Evolutionary conservation across 768 basidiomycete genomes (phyloP).

Genomic region (Rhodotorula babjevae): DNA sequence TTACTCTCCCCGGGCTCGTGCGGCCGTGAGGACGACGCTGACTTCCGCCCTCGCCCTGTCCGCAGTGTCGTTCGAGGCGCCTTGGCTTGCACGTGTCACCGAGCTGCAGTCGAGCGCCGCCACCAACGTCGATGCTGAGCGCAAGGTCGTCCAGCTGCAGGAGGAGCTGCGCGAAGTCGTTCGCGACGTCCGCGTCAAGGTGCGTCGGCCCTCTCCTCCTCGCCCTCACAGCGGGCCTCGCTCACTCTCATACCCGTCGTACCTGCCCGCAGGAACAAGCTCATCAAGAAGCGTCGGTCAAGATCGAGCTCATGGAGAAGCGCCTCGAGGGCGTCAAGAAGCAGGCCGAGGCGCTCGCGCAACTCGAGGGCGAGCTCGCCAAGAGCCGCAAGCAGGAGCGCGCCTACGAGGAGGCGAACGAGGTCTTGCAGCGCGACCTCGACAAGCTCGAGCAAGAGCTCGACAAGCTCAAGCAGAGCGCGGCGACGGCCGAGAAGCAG

Average conservation of each 20-base stretch:
- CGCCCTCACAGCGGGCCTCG: too few relatives aligned
- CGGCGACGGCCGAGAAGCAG: slow-evolving; percentile 62
- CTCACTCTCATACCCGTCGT: neutral
- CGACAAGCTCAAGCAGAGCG: slow-evolving; percentile 66
- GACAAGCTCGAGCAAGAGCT: slow-evolving; percentile 84
- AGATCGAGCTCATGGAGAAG: slow-evolving; percentile 91
- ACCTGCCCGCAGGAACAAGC: slow-evolving; percentile 65
- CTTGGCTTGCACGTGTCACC: slow-evolving; percentile 77
- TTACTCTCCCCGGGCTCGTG: neutral
- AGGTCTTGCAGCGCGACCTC: slow-evolving; percentile 81
- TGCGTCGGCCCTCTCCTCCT: slow-evolving; percentile 28
- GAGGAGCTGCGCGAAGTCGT: slow-evolving; percentile 86
- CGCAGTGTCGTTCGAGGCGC: slow-evolving; percentile 57
- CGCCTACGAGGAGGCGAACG: slow-evolving; percentile 87
- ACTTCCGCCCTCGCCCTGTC: neutral
- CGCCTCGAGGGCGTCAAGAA: slow-evolving; percentile 86
- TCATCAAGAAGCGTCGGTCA: slow-evolving; percentile 81
- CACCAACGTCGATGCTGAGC: slow-evolving; percentile 86
- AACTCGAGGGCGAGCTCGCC: slow-evolving; percentile 71
- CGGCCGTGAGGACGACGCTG: accelerated
- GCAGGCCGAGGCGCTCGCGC: slow-evolving; percentile 67
- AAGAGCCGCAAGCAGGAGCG: slow-evolving; percentile 83
- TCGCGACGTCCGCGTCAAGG: slow-evolving; percentile 66
- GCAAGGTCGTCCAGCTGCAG: slow-evolving; percentile 73
- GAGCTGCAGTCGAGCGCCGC: slow-evolving; percentile 78